Base-by-base conservation (phyloP, 108 stramenopile species). In the Conticribra guillardii region DNA sequence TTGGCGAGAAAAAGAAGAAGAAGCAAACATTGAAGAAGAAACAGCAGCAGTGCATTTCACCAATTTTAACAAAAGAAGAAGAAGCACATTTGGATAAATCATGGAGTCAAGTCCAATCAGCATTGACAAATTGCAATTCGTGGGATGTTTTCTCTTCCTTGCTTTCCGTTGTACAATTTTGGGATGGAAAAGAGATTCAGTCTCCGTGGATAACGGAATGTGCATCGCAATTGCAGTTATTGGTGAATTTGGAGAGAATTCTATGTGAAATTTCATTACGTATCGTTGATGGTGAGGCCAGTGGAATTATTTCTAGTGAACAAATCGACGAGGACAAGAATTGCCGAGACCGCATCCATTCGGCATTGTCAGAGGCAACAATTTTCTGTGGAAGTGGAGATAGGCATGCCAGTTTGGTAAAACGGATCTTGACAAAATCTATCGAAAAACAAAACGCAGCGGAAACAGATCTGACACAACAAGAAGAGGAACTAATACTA, bases 371-470 rank as follows among this genome's bases (percentile, higher is more conserved):
- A 4, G 75, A 76, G 46, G 75, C 67, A 7, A 51, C 19, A 1
- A 37, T 69, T 11, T 76, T 52, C 31, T 76, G 75, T 50, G 75
- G 75, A 14, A 76, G 60, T 41, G 72, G 72, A 14, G 75, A 69
- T 41, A 54, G 75, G 54, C 67, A 76, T 57, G 67, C 75, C 33
- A 69, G 44, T 7, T 26, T 76, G 54, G 75, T 69, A 50, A 76
- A 76, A 41, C 33, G 75, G 57, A 68, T 76, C 15, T 23, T 69
- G 21, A 26, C 45, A 9, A 76, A 76, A 26, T 29, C 74, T 17
- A 41, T 21, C 41, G 52, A 64, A 19, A 32, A 22, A 30, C 34
- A n/a, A 24, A 27, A 51, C 19, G 4, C 31, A 54, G 18, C n/a
- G n/a, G 21, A 8, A 1, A 50, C 63, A 22, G 44, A 11, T 27